These are phyloP conservation scores for Jatropha curcas DNA, from an alignment of 345 rosid species.

Conservation along the genomic window DNA sequence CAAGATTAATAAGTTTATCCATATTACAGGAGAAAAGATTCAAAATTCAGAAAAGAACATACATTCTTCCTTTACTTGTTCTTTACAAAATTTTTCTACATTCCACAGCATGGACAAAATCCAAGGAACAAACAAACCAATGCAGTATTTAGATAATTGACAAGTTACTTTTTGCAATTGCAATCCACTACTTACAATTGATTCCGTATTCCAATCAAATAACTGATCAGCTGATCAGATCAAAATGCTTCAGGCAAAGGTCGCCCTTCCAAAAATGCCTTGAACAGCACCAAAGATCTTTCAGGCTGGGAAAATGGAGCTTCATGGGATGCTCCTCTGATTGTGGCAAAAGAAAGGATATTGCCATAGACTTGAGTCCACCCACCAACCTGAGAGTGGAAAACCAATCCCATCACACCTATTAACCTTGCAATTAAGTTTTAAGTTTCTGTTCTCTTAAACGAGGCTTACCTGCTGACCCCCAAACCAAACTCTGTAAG, in stretches of 20 bases:
- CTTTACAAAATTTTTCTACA: constrained; percentile 32
- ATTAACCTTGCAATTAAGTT: not conserved
- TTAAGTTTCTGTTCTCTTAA: not conserved
- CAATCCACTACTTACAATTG: constrained; percentile 35
- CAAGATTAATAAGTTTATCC: not conserved
- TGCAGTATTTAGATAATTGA: constrained; percentile 29
- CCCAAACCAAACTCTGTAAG: constrained; percentile 38
- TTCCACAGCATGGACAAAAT: constrained; percentile 27
- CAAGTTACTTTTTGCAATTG: constrained; percentile 17
- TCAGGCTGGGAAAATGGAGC: constrained; percentile 41
- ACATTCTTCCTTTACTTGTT: constrained; percentile 10
- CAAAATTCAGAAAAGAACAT: not conserved
- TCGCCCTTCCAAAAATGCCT: constrained; percentile 26
- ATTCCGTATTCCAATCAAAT: constrained; percentile 16
- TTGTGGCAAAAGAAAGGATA: constrained; percentile 53
- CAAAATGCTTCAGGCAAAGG: constrained; percentile 51
- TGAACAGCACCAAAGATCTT: constrained; percentile 35
- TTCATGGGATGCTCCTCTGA: constrained; percentile 42
- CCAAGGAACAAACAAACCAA: constrained; percentile 24
- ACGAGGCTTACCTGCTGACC: constrained; percentile 28
- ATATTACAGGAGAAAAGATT: not conserved
- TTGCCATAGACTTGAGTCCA: constrained; percentile 49
- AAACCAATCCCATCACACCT: not conserved
- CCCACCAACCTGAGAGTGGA: constrained; percentile 67
- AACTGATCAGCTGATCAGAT: constrained; percentile 34